phyloP scores from a whole-genome alignment of 768 basidiomycete genomes.

The Mrakia blollopis region DNA sequence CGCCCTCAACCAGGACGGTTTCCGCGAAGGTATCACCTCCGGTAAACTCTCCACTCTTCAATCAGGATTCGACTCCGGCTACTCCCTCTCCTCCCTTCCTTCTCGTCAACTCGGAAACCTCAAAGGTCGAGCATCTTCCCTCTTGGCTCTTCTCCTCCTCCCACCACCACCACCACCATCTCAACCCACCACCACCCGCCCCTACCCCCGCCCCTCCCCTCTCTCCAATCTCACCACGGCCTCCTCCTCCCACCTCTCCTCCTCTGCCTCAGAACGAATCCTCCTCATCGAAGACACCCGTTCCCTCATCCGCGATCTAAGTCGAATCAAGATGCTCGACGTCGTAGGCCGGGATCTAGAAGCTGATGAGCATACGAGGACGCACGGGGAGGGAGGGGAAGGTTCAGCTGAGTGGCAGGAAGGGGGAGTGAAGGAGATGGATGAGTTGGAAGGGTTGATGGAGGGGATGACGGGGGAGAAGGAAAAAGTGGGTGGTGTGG shows the following conservation, averaged over 20 bases:
- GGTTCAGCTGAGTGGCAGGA: constrained; percentile 22
- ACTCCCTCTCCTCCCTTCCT: constrained; percentile 64
- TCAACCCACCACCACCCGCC: constrained; percentile 28
- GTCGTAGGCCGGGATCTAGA: constrained; percentile 70
- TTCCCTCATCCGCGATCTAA: constrained; percentile 56
- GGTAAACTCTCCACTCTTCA: constrained; percentile 86
- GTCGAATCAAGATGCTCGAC: constrained; percentile 61
- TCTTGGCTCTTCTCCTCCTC: constrained; percentile 46
- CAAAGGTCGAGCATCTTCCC: constrained; percentile 64
- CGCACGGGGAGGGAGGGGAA: constrained; percentile 40
- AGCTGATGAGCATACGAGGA: constrained; percentile 65
- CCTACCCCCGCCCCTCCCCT: not conserved
- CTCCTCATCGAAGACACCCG: constrained; percentile 48
- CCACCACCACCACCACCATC: constrained; percentile 18
- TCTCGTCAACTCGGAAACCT: constrained; percentile 73
- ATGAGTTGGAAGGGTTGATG: constrained; percentile 54
- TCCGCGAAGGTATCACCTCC: constrained; percentile 90
- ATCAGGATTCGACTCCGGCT: constrained; percentile 83
- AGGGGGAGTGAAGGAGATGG: constrained; percentile 40
- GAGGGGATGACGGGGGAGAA: constrained; percentile 37
- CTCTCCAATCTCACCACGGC: not conserved
- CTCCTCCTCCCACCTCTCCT: not conserved
- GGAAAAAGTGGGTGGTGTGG: not conserved
- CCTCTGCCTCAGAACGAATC: too few species aligned
- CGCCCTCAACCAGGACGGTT: constrained; percentile 61